A percentile compares a stretch with the other conserved stretches of the same genome.
Evolutionary conservation across 768 basidiomycete species (phyloP).

Genomic region (Mrakia blollopis): DNA sequence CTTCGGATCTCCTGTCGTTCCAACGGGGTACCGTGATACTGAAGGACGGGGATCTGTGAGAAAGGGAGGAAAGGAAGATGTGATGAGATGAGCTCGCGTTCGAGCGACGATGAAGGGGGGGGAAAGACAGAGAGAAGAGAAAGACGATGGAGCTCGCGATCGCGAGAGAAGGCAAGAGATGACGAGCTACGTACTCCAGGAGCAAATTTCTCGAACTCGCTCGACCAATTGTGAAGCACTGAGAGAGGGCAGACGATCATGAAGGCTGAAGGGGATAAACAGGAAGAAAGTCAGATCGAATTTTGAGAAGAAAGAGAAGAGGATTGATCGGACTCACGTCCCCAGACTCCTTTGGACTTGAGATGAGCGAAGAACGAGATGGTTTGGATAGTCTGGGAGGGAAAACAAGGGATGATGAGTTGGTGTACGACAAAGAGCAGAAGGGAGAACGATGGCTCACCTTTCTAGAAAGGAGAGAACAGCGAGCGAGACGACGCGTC

Average conservation of each 20-base stretch:
- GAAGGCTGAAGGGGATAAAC: constrained; percentile 53
- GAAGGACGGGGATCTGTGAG: constrained; percentile 75
- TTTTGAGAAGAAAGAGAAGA: not conserved
- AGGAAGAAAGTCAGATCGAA: not conserved
- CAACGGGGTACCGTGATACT: constrained; percentile 81
- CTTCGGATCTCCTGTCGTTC: constrained; percentile 74
- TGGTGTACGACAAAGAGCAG: not conserved
- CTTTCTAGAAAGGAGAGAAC: not conserved
- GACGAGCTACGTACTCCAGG: constrained; percentile 54
- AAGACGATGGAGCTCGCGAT: no score
- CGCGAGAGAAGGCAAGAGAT: not conserved
- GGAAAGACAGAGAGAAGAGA: no score
- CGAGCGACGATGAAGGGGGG: no score
- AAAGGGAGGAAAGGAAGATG: not conserved
- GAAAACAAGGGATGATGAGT: not conserved
- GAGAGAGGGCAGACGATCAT: constrained; percentile 89
- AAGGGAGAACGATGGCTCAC: not conserved
- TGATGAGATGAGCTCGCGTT: not conserved
- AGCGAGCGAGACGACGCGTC: not conserved
- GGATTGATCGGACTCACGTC: constrained; percentile 22
- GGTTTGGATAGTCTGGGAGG: constrained; percentile 76
- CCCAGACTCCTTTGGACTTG: constrained; percentile 53
- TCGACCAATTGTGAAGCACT: constrained; percentile 84
- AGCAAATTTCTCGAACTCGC: constrained; percentile 78
- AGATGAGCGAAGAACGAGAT: constrained; percentile 92